These are phyloP conservation scores for Crithidia expoeki DNA, from an alignment of 208 protist species.

Conservation along the genomic window DNA sequence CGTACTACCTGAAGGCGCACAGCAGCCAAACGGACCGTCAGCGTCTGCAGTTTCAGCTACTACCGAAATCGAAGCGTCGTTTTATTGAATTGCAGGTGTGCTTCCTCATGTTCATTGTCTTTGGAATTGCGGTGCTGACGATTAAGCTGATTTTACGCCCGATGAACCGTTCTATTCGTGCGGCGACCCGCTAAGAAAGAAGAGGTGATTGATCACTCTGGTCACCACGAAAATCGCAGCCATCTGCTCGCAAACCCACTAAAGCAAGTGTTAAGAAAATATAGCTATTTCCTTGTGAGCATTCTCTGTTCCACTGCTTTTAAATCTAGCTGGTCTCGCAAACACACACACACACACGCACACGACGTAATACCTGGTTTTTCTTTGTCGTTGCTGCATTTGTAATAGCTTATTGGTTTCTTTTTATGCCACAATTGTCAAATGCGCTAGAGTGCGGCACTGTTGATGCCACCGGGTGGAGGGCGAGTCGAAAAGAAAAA, in stretches of 20 bases:
- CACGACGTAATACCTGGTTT: no score
- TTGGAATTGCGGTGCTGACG: constrained; percentile 49
- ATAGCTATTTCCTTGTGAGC: no score
- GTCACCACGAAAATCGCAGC: no score
- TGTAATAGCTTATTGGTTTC: neutral
- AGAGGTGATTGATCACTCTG: neutral
- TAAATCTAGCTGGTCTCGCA: no score
- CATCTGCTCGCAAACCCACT: no score
- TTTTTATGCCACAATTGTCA: constrained; percentile 3
- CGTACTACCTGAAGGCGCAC: constrained; percentile 83
- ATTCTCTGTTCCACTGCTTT: no score
- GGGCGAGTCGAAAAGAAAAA: no score
- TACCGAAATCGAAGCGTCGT: constrained; percentile 71
- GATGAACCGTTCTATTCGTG: constrained; percentile 65
- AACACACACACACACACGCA: no score
- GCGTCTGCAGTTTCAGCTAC: constrained; percentile 81
- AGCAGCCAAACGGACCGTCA: constrained; percentile 72
- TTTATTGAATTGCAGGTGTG: constrained; percentile 74
- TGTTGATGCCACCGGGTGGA: no score
- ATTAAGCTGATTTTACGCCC: constrained; percentile 68
- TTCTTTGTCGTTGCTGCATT: neutral
- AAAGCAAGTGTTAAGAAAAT: no score
- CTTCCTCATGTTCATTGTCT: constrained; percentile 50
- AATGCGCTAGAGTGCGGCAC: no score
- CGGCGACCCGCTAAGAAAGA: constrained; percentile 60